A percentile compares a stretch with the other conserved stretches of the same genome.
Conservation (phyloP, 345 rosid species). For the Lepidium aucheri region DNA sequence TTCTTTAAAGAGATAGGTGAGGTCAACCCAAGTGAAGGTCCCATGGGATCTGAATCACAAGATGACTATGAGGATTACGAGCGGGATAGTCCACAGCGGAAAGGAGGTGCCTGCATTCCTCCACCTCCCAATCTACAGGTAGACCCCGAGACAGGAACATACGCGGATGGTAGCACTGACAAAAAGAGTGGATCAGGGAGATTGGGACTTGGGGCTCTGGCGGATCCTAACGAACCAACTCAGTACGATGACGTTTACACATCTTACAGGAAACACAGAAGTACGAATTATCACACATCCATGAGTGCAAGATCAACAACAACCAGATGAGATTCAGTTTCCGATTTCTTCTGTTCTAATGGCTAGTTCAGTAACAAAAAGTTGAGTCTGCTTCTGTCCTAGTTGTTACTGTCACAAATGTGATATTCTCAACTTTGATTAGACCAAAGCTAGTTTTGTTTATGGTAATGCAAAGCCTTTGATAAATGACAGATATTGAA, state of each 20-base stretch:
- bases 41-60: slow-evolving; percentile 45
- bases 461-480: no score
- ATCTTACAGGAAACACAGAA: slow-evolving; percentile 89
- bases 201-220: slow-evolving; percentile 78
- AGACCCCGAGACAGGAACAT: slow-evolving; percentile 85
- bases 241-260: slow-evolving; percentile 94
- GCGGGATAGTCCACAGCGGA: slow-evolving; percentile 54
- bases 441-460: neutral
- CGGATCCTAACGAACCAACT: slow-evolving; percentile 80
- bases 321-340: slow-evolving; percentile 34
- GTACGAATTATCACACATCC: slow-evolving; percentile 81
- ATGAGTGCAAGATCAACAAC: slow-evolving; percentile 85
- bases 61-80: slow-evolving; percentile 68
- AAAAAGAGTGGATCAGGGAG: slow-evolving; percentile 69
- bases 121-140: slow-evolving; percentile 86
- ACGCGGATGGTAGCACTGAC: slow-evolving; percentile 73
- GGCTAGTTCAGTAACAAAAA: neutral
- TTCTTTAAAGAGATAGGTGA: slow-evolving; percentile 93
- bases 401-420: neutral
- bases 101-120: slow-evolving; percentile 89
- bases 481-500: no score
- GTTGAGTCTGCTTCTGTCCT: neutral
- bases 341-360: neutral
- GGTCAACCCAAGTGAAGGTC: slow-evolving; percentile 77
- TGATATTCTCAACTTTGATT: slow-evolving; percentile 6